Evolutionary conservation across 1,139 yeast genomes (phyloP).

Genomic region (Suhomyces maxii): DNA sequence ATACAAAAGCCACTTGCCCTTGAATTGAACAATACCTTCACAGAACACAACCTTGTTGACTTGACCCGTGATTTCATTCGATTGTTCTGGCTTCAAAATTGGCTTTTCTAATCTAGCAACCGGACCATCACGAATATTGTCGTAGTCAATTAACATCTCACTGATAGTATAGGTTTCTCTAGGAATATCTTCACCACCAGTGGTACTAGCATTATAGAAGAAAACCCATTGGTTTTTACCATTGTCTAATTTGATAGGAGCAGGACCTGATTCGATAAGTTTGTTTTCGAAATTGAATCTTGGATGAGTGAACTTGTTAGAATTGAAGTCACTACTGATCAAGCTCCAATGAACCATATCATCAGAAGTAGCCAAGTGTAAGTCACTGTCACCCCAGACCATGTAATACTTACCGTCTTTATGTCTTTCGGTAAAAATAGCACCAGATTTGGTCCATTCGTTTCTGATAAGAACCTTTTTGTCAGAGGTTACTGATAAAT

Average conservation of each 20-base stretch:
- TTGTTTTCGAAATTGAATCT: constrained; percentile 35
- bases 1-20: constrained; percentile 45
- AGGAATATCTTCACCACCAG: constrained; percentile 34
- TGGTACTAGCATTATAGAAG: constrained; percentile 43
- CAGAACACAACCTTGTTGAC: constrained; percentile 47
- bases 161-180: constrained; percentile 38
- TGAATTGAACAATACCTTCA: constrained; percentile 46
- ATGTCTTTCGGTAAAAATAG: constrained; percentile 36
- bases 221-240: constrained; percentile 38
- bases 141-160: constrained; percentile 47
- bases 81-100: constrained; percentile 34
- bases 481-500: constrained; percentile 28
- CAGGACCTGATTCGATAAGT: constrained; percentile 47
- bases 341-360: constrained; percentile 41
- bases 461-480: constrained; percentile 28
- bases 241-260: constrained; percentile 39
- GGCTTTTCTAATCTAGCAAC: constrained; percentile 42
- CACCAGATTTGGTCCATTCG: constrained; percentile 49
- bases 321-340: constrained; percentile 20
- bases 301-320: constrained; percentile 32
- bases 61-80: constrained; percentile 43
- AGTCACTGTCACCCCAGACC: constrained; percentile 48
- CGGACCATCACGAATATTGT: constrained; percentile 36
- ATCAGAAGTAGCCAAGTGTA: constrained; percentile 38
- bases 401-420: constrained; percentile 42